A percentile compares a stretch with the other conserved stretches of the same genome.
Evolutionary conservation across 2,329 filamentous ascomycete genomes (phyloP).

Genomic region (Fonsecaea nubica): DNA sequence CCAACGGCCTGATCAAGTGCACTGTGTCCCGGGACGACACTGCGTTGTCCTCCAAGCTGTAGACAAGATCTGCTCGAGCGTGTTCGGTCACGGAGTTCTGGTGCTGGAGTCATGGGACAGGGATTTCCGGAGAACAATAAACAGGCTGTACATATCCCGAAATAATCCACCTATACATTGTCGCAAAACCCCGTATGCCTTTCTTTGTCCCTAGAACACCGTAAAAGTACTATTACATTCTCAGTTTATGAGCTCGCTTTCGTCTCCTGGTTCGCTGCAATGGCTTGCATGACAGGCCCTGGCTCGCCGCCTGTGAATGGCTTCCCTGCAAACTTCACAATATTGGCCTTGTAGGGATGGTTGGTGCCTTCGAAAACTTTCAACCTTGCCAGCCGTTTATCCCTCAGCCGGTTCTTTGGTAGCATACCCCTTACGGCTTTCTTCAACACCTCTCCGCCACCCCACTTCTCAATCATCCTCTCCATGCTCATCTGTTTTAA

Average conservation of each 20-base stretch:
- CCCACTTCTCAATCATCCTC: constrained; percentile 89
- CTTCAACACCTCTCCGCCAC: constrained; percentile 86
- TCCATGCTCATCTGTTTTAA: constrained; percentile 93
- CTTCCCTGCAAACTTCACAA: constrained; percentile 73
- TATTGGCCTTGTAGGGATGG: constrained; percentile 90
- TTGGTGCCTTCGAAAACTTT: constrained; percentile 95
- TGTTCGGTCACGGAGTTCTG: constrained; percentile 43
- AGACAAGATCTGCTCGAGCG: constrained; percentile 1
- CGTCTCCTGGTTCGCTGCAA: constrained; percentile 30
- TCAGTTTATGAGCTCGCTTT: constrained; percentile 11
- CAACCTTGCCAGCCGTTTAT: constrained; percentile 82
- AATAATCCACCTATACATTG: constrained; percentile 31
- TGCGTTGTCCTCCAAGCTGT: constrained; percentile 10
- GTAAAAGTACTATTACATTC: constrained; percentile 18
- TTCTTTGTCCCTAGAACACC: background rate
- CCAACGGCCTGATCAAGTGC: constrained; percentile 95
- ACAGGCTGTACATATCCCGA: constrained; percentile 16
- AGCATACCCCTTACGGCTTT: constrained; percentile 96
- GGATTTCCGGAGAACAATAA: constrained; percentile 5
- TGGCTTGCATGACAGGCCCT: constrained; percentile 32
- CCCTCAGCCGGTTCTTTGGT: constrained; percentile 91
- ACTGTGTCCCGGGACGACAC: constrained; percentile 64
- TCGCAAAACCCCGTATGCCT: background rate
- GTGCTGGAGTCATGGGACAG: constrained; percentile 1
- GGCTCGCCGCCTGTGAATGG: constrained; percentile 30